Conservation (phyloP, 73 alveolate species). For the Tetrahymena elliotti region DNA sequence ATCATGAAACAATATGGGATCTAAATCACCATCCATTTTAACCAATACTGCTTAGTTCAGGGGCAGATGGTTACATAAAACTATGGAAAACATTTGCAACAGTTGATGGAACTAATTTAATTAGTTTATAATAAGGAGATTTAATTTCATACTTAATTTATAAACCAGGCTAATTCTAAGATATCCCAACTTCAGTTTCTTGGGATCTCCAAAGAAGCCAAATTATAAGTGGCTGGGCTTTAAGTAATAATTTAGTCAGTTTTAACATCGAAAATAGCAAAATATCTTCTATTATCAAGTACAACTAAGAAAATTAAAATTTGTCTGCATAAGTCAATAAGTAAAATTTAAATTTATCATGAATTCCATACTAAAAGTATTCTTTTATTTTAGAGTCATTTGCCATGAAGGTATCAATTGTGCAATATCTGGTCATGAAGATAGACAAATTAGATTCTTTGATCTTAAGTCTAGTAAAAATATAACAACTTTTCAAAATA, state of each 20-base stretch:
- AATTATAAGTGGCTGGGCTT: conserved; percentile 27
- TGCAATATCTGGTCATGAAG: conserved; percentile 59
- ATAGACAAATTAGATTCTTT: conserved; percentile 38
- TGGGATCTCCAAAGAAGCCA: conserved; percentile 17
- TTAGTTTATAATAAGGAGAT: not conserved
- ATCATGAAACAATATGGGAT: conserved; percentile 54
- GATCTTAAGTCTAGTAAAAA: conserved; percentile 45
- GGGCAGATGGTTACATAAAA: conserved; percentile 59
- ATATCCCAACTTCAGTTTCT: conserved; percentile 27
- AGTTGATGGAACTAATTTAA: conserved; percentile 3
- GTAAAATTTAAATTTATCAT: conserved; percentile 1
- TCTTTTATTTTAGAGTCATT: not conserved
- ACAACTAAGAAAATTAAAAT: conserved; percentile 10
- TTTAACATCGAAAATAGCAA: conserved; percentile 20
- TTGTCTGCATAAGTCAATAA: conserved; percentile 18
- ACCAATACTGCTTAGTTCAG: conserved; percentile 25
- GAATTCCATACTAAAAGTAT: too few relatives aligned
- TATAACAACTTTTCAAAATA: not conserved
- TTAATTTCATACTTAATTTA: not conserved
- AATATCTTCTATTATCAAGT: conserved; percentile 8
- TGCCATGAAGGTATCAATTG: conserved; percentile 28
- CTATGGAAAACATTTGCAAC: conserved; percentile 54
- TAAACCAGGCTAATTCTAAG: conserved; percentile 30
- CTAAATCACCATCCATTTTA: conserved; percentile 50
- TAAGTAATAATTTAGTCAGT: conserved; percentile 8